Percentiles rank a stretch among this genome's conserved stretches.
Conservation (phyloP, 805 yeast species). For the Priceomyces melissophilus region DNA sequence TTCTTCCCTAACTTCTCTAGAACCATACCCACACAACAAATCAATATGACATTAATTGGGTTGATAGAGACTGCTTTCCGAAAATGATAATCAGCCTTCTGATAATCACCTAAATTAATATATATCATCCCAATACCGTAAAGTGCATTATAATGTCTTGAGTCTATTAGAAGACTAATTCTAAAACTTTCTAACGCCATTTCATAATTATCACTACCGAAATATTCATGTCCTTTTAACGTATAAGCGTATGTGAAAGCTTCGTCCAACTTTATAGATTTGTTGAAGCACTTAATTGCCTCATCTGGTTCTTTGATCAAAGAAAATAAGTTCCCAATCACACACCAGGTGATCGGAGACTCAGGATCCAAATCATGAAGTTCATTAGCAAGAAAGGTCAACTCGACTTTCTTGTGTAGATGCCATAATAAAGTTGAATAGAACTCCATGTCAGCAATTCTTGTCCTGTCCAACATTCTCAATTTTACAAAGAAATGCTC, state of each 20-base stretch:
- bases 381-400: constrained; percentile 82
- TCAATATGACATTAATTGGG: constrained; percentile 83
- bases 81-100: constrained; percentile 82
- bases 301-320: constrained; percentile 81
- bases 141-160: constrained; percentile 87
- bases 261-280: constrained; percentile 67
- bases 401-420: constrained; percentile 70
- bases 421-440: constrained; percentile 94
- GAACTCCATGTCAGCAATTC: constrained; percentile 85
- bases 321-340: constrained; percentile 85
- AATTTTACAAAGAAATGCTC: constrained; percentile 60
- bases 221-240: constrained; percentile 88
- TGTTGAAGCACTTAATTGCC: constrained; percentile 81
- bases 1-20: constrained; percentile 69
- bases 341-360: constrained; percentile 89
- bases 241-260: constrained; percentile 86
- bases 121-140: constrained; percentile 96
- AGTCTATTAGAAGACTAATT: constrained; percentile 69
- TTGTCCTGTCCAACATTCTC: constrained; percentile 67
- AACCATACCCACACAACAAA: constrained; percentile 93
- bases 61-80: constrained; percentile 84
- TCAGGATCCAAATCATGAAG: constrained; percentile 59
- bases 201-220: constrained; percentile 86
- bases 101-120: constrained; percentile 78
- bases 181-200: constrained; percentile 83